Base-by-base conservation (phyloP, 768 basidiomycete species). In the Pisolithus albus region DNA sequence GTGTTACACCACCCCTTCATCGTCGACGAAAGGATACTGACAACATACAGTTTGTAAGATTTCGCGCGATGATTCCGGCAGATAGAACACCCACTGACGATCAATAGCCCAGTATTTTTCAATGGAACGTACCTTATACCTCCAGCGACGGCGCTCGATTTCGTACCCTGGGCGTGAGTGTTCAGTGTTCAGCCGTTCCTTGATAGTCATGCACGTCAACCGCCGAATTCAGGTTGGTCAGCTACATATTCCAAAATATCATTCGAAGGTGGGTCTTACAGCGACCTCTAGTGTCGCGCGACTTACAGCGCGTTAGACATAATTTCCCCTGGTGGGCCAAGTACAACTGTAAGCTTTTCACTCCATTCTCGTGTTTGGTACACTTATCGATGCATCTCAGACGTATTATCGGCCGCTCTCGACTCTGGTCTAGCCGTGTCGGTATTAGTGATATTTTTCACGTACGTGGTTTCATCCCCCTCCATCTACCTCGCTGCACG, bases 131-230 rank as follows among this genome's bases (percentile, higher is more conserved):
- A 23, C 21, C 21, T 23, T 23, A 23, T 23, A 23, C 21, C 21
- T 1, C 89, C 90, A 7, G 89, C 89, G 11, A 88, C 83, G 0
- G 86, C 89, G 3, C 75, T 92, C 59, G 93, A 95, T 65, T 94
- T 85, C 61, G 75, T 91, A 3, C 83, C 85, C 2, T 92, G 85
- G 84, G 79, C 84, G 63, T 68, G 59, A 28, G 66, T 67, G 44
- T 36, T 19, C 19, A 19, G 21, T 18, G 21, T 23, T 23, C 21
- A 23, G 21, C 21, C 18, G 7, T 21, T 18, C 1, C 16, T 32
- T 24, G 24, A 11, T 5, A 11, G 32, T 15, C 38, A 39, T 11
- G n/a, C 32, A 46, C 1, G 6, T 44, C 52, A 26, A 52, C 32
- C 26, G 8, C 44, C 16, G 21, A 23, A 23, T 23, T 21, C 21